Evolutionary conservation across 768 basidiomycete species (phyloP), one percentile per base, ranked within the genome.

Genomic region (Mycena crocata): DNA sequence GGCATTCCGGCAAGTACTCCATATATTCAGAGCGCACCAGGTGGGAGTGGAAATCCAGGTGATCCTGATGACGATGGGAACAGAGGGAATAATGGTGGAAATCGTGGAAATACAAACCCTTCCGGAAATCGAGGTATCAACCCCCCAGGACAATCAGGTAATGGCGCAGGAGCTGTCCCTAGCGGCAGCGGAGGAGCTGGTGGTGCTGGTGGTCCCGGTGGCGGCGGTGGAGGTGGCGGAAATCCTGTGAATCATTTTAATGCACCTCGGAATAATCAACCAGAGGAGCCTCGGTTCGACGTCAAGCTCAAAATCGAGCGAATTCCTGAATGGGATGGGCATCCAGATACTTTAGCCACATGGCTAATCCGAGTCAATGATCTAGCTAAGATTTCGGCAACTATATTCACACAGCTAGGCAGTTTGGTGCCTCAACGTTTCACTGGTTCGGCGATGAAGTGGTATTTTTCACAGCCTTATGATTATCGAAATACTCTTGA

Each of bases 301-400:
- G 42, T 39, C 39, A 1, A 24, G 2, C 17, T 57, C 17, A 40
- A 57, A 23, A 42, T 42, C 23, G 76, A 79, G 12, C 54, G 50
- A 5, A 71, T 81, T 2, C 78, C 78, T 1, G 66, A 50, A 30
- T 81, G 80, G 80, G 70, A 79, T 63, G 79, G 80, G 0, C 64
- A 80, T 40, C 59, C 70, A 0, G 71, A 75, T 23, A 71, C 50
- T 3, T 65, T 80, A 6, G 72, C 69, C 1, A 19, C 70, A 52
- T 80, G 79, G 78, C 60, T 80, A 2, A 28, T 61, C 0, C 73
- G 76, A 35, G 59, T 80, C 5, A 76, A 77, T 59, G 45, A 70
- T 17, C 49, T 80, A 5, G 51, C 74, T 0, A 32, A 64, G 28
- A 42, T 61, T 14, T 78, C 76, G 2, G 17, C 45, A 4, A 59